A percentile compares a stretch with the other conserved stretches of the same genome.
Evolutionary conservation across 345 rosid genomes (phyloP).

Genomic region (Chamaenerion angustifolium): DNA sequence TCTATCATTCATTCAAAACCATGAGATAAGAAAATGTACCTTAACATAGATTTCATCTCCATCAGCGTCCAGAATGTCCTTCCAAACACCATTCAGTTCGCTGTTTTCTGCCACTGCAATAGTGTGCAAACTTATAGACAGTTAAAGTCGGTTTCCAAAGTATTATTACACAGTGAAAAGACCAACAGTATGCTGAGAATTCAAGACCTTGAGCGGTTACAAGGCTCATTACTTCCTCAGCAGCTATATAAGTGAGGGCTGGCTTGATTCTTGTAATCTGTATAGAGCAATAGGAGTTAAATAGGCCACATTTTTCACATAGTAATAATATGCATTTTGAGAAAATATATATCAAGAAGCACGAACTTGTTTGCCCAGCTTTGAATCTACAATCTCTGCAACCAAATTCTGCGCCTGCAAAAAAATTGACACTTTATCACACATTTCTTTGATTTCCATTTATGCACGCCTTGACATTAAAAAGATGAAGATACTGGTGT

Average conservation of each 20-base stretch:
- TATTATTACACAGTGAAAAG: neutral
- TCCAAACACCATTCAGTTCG: constrained; percentile 87
- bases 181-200: neutral
- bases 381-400: constrained; percentile 83
- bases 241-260: constrained; percentile 69
- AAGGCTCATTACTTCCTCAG: constrained; percentile 95
- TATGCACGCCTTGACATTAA: no score
- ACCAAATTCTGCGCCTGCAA: constrained; percentile 82
- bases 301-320: no score
- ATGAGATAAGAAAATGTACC: constrained; percentile 21
- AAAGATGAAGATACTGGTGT: no score
- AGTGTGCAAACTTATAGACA: neutral
- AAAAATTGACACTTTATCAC: constrained; percentile 2
- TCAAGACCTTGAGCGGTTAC: constrained; percentile 90
- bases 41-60: constrained; percentile 94
- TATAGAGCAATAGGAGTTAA: constrained; percentile 6
- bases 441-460: neutral
- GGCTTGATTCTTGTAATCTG: constrained; percentile 82
- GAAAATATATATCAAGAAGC: constrained; percentile 7
- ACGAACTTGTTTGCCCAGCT: constrained; percentile 83
- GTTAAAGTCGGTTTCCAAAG: neutral
- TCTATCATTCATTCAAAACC: neutral
- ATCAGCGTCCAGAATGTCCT: constrained; percentile 79
- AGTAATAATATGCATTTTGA: neutral
- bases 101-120: constrained; percentile 64